Base-by-base conservation (phyloP, 495 filamentous ascomycete genomes). In the Cercophora sp. region DNA sequence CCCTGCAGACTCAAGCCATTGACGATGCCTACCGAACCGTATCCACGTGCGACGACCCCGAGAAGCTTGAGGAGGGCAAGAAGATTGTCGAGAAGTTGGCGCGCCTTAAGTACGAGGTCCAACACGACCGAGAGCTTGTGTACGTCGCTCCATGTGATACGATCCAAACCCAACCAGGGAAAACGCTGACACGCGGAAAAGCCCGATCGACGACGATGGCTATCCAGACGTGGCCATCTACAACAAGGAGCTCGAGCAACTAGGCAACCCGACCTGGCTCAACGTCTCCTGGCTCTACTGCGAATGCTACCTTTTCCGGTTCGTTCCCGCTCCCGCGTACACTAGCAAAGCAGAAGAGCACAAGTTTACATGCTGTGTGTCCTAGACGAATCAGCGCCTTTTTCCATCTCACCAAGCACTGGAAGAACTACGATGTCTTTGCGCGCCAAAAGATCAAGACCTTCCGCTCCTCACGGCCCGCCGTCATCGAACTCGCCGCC, bases 251-350 rank as follows among this genome's bases (percentile, higher is more conserved):
- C 71, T 97, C n/a, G 79, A 86, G 52, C 69, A 82, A 54, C 77
- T 90, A 13, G 88, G 86, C 36, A 78, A 76, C 48, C 84, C 86
- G 0, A 83, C 78, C 26, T 98, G 93, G 93, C 86, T 88, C 66
- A 75, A 86, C 47, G 83, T 83, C 5, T 72, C 90, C 2, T 98
- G 93, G 93, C 80, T 97, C 8, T 98, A 79, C 68, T 73, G 84
- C 19, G 93, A 98, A 73, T 97, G 93, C 74, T 98, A 97, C 63
- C 79, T 98, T 16, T 96, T 95, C 81, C 79, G 83, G 85, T 85
- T 66, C 8, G 64, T 48, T 15, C 32, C 18, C 34, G 26, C 11
- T 19, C 2, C 37, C 19, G 0, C 19, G 18, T 39, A n/a, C n/a
- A n/a, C n/a, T n/a, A n/a, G n/a, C n/a, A n/a, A n/a, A n/a, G n/a